Conservation (phyloP, 106 monocot species). For the Allium fistulosum region DNA sequence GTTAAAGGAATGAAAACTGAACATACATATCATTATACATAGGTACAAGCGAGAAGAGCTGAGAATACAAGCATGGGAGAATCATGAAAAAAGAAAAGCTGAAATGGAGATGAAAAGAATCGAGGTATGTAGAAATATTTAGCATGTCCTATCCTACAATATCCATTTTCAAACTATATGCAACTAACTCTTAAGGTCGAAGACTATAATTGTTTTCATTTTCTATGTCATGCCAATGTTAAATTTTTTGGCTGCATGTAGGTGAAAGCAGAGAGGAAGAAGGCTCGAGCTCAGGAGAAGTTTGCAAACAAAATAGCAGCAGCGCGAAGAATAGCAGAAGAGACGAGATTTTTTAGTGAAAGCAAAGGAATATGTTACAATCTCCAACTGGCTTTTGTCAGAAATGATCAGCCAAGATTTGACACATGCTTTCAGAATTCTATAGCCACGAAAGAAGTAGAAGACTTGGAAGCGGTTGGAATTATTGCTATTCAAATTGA, state of each 20-base stretch:
- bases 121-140: slow-evolving; percentile 42
- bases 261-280: slow-evolving; percentile 72
- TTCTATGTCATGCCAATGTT: background rate
- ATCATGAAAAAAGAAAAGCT: slow-evolving; percentile 84
- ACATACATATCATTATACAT: background rate
- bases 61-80: slow-evolving; percentile 98
- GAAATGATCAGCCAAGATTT: no score
- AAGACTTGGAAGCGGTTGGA: no score
- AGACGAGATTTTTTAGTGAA: no score
- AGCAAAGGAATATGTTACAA: no score
- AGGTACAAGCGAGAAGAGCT: slow-evolving; percentile 94
- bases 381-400: no score
- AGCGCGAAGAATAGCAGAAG: slow-evolving; percentile 62
- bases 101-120: slow-evolving; percentile 84
- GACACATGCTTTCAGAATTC: no score
- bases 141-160: background rate
- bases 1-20: no score
- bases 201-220: no score
- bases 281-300: slow-evolving; percentile 69
- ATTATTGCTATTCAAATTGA: no score
- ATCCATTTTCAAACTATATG: background rate
- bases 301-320: slow-evolving; percentile 53
- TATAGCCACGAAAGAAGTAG: no score
- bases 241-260: background rate
- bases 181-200: background rate